Evolutionary conservation across 1,284 basidiomycete genomes (phyloP), one percentile per base, ranked within the genome.

Genomic region (Trametes hirsuta): DNA sequence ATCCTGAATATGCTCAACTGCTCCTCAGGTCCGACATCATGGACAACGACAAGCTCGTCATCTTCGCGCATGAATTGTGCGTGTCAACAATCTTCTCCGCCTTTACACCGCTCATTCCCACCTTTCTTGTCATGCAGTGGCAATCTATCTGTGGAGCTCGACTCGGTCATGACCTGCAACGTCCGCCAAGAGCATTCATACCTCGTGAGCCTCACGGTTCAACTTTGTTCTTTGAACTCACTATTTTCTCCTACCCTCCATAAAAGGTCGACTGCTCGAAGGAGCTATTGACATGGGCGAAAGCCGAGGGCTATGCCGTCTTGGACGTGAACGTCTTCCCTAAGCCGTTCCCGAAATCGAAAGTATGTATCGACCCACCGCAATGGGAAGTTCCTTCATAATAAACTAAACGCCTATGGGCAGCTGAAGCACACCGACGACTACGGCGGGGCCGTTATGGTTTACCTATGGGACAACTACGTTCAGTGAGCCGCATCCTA

Each of bases 391-490:
- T 40, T 14, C 37, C 35, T 48, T 18, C 22, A 39, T 6, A 22
- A 46, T 14, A n/a, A 35, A 48, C 46, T 15, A 21, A n/a, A 37
- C 12, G 44, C 58, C 50, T 36, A n/a, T 37, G 47, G 49, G 53
- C 53, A 68, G 67, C 60, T 78, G 72, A 76, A 63, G 61, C 65
- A 69, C 72, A 49, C 72, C 76, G 78, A 79, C 47, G 81, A 84
- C 49, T 75, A 79, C 40, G 80, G 81, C 18, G 81, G 77, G 44
- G 84, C 91, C 34, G 76, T 95, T 22, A 74, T 96, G 61, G 79
- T 82, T 6, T 97, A 97, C 70, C 73, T 98, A 3, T 99, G 97
- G 97, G 96, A 98, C 75, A 97, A 98, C 72, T 94, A 95, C 66
- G 81, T 97, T 56, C 85, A 92, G 94, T 95, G 55, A 24, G 68